Evolutionary conservation across 371 early-diverging fungal genomes (phyloP), one percentile per base, ranked within the genome.

Genomic region (Apophysomyces variabilis): DNA sequence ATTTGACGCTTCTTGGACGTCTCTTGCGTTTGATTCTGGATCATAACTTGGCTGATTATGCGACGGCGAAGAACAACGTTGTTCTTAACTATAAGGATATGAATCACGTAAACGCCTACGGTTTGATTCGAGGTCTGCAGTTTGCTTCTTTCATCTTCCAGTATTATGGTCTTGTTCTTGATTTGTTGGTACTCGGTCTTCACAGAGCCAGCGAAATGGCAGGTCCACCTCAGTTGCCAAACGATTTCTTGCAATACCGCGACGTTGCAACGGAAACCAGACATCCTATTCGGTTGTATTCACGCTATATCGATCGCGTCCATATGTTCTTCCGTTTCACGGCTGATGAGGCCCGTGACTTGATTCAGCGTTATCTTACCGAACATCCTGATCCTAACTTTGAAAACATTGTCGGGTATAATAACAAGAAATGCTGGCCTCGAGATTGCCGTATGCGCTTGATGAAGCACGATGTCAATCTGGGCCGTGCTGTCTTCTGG

Each of bases 381-480:
- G 98, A 98, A 74, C 94, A 97, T 79, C 99, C 99, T 1, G 99
- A 99, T 82, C 99, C 99, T 14, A 99, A 98, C 81, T 96, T 97
- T 80, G 98, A 97, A 72, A 98, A 99, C 78, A 91, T 99, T 69
- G 98, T 98, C 11, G 99, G 99, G 0, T 99, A 99, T 79, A 95
- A 96, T 80, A 98, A 95, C 84, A 92, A 92, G 73, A 90, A 89
- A 68, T 97, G 96, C 87, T 99, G 99, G 97, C 99, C 99, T 13
- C 91, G 98, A 54, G 99, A 99, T 80, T 94, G 96, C 72, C 92
- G 99, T 65, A 99, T 99, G 99, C 93, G 99, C 59, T 75, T 99
- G 71, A 96, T 99, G 96, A 96, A 96, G 84, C 95, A 96, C 78
- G 99, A 99, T 78, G 99, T 99, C 14, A 83, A 83, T 43, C 63